Evolutionary conservation across 495 filamentous ascomycete species (phyloP).

Genomic region (Neurospora sp.): DNA sequence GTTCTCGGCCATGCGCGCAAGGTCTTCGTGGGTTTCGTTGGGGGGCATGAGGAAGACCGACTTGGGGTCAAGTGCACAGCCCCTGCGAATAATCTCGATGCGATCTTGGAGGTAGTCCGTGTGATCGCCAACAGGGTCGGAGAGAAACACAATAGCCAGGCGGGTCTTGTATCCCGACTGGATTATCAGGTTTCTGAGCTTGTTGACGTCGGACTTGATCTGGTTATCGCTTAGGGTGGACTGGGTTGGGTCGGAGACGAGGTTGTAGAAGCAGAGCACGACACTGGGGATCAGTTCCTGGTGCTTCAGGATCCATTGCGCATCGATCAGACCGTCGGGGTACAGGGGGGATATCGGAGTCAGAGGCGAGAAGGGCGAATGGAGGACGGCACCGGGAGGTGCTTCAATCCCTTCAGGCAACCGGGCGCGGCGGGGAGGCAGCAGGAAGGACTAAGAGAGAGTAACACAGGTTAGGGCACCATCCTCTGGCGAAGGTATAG

Average conservation of each 20-base stretch:
- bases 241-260: slow-evolving; percentile 58
- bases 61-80: slow-evolving; percentile 70
- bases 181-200: slow-evolving; percentile 52
- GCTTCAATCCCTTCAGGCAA: slow-evolving; percentile 36
- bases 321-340: slow-evolving; percentile 76
- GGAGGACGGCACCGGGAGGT: slow-evolving; percentile 45
- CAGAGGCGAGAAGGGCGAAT: slow-evolving; percentile 83
- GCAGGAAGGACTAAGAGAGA: slow-evolving; percentile 32
- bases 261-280: slow-evolving; percentile 63
- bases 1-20: slow-evolving; percentile 52
- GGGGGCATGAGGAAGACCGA: slow-evolving; percentile 53
- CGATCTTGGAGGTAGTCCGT: slow-evolving; percentile 55
- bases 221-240: slow-evolving; percentile 72
- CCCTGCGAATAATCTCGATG: slow-evolving; percentile 60
- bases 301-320: slow-evolving; percentile 77
- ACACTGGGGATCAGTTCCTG: slow-evolving; percentile 69
- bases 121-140: slow-evolving; percentile 52
- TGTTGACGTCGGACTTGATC: slow-evolving; percentile 79
- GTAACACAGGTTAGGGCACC: not conserved
- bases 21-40: slow-evolving; percentile 39
- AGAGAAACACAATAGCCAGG: slow-evolving; percentile 67
- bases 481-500: not conserved
- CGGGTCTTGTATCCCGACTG: slow-evolving; percentile 63
- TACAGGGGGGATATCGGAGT: slow-evolving; percentile 70
- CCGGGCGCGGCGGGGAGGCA: slow-evolving; percentile 43